Conservation (phyloP, 179 eudicot species). For the Silene vulgaris region DNA sequence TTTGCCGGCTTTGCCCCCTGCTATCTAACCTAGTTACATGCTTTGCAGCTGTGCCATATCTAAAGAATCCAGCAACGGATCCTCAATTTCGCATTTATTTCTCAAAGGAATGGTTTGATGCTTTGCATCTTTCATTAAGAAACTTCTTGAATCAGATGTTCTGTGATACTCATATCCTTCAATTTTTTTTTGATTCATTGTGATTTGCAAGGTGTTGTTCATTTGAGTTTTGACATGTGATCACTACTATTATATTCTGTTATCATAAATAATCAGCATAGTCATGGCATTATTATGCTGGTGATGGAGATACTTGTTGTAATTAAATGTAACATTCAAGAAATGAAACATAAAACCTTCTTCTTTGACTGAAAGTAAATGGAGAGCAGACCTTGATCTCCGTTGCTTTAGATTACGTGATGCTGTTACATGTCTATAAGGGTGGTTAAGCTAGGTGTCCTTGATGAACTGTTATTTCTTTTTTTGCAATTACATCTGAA, state of each 20-base stretch:
- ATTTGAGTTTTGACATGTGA: not conserved
- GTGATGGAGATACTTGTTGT: not conserved
- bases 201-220: constrained; percentile 5
- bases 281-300: not conserved
- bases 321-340: constrained; percentile 7
- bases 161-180: constrained; percentile 83
- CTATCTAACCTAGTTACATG: constrained; percentile 6
- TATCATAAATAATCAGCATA: not conserved
- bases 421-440: constrained; percentile 3
- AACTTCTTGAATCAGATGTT: constrained; percentile 80
- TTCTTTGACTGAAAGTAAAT: not conserved
- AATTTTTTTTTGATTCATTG: not conserved
- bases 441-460: not conserved
- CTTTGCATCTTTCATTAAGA: constrained; percentile 66
- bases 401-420: not conserved
- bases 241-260: not conserved
- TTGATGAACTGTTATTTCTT: not conserved
- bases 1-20: constrained; percentile 1
- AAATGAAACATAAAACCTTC: not conserved
- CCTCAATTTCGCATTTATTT: constrained; percentile 80
- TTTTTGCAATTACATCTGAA: not conserved
- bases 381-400: not conserved
- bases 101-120: constrained; percentile 84
- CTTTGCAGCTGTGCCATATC: constrained; percentile 70
- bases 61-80: constrained; percentile 62